Percentiles rank a stretch among this genome's conserved stretches.
These are phyloP conservation scores for Choiromyces venosus DNA, from an alignment of 495 filamentous ascomycete genomes.

Conservation along the genomic window DNA sequence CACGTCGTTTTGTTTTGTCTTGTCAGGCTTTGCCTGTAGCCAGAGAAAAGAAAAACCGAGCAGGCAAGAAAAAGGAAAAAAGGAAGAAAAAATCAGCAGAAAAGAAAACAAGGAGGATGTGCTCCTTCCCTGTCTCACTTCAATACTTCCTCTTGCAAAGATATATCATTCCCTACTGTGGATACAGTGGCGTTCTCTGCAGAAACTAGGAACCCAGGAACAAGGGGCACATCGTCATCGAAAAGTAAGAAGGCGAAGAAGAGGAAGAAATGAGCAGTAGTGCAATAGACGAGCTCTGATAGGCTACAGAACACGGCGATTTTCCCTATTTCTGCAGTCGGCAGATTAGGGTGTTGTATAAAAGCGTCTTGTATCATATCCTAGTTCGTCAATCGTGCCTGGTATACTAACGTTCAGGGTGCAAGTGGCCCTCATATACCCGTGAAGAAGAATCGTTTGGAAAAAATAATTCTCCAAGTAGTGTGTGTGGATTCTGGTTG, in stretches of 20 bases:
- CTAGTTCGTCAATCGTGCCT: not conserved
- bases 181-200: not conserved
- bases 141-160: not conserved
- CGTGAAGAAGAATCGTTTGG: not conserved
- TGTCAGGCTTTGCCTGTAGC: not conserved
- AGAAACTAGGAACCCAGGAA: not conserved
- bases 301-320: too few species aligned
- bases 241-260: not conserved
- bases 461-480: not conserved
- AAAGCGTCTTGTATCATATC: not conserved
- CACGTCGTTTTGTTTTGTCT: not conserved
- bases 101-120: not conserved
- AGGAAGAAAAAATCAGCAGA: not conserved
- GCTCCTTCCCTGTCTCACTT: not conserved
- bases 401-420: not conserved
- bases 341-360: not conserved
- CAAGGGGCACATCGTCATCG: not conserved
- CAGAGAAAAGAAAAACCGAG: not conserved
- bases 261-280: not conserved
- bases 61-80: not conserved
- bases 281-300: not conserved
- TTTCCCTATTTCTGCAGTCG: not conserved
- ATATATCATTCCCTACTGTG: not conserved
- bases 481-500: too few species aligned
- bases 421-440: too few species aligned